Percentiles rank a stretch among this genome's conserved stretches.
phyloP scores from a whole-genome alignment of 805 yeast genomes.

The Candida chilensis region DNA sequence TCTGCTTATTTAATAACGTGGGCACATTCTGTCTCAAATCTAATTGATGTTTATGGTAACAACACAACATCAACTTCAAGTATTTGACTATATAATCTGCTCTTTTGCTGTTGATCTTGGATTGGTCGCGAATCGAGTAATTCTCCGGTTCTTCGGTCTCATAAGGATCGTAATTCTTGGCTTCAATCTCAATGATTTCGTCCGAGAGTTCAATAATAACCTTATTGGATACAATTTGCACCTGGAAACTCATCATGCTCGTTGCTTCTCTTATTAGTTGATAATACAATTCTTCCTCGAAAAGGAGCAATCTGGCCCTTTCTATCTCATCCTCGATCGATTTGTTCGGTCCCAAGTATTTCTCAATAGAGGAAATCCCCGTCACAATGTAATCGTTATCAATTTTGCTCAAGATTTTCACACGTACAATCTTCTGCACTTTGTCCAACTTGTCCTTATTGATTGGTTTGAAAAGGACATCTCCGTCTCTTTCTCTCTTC shows the following conservation, averaged over 20 bases:
- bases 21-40: conserved; percentile 35
- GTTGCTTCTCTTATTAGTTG: conserved; percentile 74
- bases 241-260: conserved; percentile 57
- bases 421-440: conserved; percentile 41
- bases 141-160: conserved; percentile 13
- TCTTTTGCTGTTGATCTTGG: conserved; percentile 17
- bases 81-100: conserved; percentile 48
- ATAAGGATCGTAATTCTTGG: conserved; percentile 20
- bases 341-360: conserved; percentile 8
- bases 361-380: conserved; percentile 41
- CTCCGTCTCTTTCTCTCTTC: conserved; percentile 40
- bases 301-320: conserved; percentile 63
- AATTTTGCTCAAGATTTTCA: conserved; percentile 47
- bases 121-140: conserved; percentile 3
- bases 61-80: conserved; percentile 52
- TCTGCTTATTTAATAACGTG: conserved; percentile 26
- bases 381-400: conserved; percentile 45
- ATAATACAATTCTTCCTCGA: conserved; percentile 84
- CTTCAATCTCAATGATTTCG: conserved; percentile 63
- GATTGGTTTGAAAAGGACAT: conserved; percentile 22
- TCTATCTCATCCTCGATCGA: conserved; percentile 49
- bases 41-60: conserved; percentile 41
- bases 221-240: conserved; percentile 53
- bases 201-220: conserved; percentile 58
- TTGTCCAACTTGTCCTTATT: conserved; percentile 23